Conservation (phyloP, 2,329 filamentous ascomycete species). For the Xylaria sp. region DNA sequence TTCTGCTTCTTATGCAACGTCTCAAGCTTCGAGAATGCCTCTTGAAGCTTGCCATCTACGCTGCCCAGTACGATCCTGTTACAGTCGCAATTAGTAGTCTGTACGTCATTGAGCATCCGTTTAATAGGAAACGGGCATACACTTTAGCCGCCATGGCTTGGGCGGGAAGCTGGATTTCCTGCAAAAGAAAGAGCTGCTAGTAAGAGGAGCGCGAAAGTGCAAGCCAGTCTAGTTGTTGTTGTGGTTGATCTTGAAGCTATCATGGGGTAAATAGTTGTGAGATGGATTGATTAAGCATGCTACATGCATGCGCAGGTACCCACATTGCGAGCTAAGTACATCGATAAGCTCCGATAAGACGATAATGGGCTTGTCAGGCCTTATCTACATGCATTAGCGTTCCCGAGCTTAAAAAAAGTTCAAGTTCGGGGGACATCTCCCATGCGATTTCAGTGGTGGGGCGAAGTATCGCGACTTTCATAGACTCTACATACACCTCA, state of each 20-base stretch:
- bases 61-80: constrained; percentile 82
- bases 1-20: constrained; percentile 86
- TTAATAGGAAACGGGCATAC: constrained; percentile 49
- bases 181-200: neutral
- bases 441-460: constrained; percentile 41
- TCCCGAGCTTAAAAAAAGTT: constrained; percentile 44
- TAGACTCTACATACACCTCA: neutral
- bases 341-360: constrained; percentile 5
- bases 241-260: neutral
- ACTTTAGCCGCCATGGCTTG: constrained; percentile 62
- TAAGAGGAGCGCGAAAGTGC: neutral
- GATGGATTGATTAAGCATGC: too few relatives aligned
- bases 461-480: constrained; percentile 25
- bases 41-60: constrained; percentile 80
- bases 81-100: constrained; percentile 16
- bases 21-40: constrained; percentile 82
- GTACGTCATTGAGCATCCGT: constrained; percentile 29
- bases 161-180: constrained; percentile 12
- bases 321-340: neutral
- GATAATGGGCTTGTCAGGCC: constrained; percentile 26
- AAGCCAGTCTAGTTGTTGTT: neutral
- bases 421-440: constrained; percentile 27
- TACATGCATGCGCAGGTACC: too few relatives aligned
- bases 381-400: constrained; percentile 42
- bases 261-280: too few relatives aligned